phyloP scores from a whole-genome alignment of 371 early-diverging fungal species.

The Parasitella parasitica region DNA sequence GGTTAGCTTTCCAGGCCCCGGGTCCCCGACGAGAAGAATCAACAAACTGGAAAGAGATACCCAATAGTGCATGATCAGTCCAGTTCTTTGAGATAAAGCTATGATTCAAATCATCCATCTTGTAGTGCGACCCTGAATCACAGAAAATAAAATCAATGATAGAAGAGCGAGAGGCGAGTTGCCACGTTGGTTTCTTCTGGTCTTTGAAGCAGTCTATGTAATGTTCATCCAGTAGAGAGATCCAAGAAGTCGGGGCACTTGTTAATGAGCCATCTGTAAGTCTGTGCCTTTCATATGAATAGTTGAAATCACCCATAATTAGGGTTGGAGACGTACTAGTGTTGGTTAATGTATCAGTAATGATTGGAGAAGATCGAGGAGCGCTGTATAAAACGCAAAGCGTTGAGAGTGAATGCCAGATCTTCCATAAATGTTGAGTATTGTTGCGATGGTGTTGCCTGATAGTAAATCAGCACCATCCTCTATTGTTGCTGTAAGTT shows the following conservation, averaged over 20 bases:
- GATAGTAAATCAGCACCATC: not conserved
- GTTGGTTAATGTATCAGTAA: not conserved
- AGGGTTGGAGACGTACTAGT: not conserved
- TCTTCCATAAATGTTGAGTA: not conserved
- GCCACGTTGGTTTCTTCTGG: not conserved
- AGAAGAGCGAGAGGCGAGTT: not conserved
- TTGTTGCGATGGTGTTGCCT: not conserved
- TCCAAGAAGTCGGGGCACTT: not conserved
- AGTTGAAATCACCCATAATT: conserved; percentile 6
- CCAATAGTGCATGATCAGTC: not conserved
- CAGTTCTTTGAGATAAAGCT: not conserved
- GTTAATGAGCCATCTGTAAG: not conserved
- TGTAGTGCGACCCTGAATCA: not conserved
- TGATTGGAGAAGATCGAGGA: not conserved
- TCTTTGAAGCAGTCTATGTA: not conserved
- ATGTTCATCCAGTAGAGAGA: not conserved
- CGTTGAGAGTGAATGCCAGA: not conserved
- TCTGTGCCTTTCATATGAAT: not conserved
- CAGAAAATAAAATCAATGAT: not conserved
- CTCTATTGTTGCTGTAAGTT: not conserved
- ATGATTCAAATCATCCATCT: not conserved
- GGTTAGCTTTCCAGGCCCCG: not conserved
- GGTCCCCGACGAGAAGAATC: not conserved
- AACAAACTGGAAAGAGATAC: not conserved
- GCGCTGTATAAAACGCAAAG: not conserved